Base-by-base conservation (phyloP, 2,329 filamentous ascomycete species). In the Colletotrichum neosansevieriae region DNA sequence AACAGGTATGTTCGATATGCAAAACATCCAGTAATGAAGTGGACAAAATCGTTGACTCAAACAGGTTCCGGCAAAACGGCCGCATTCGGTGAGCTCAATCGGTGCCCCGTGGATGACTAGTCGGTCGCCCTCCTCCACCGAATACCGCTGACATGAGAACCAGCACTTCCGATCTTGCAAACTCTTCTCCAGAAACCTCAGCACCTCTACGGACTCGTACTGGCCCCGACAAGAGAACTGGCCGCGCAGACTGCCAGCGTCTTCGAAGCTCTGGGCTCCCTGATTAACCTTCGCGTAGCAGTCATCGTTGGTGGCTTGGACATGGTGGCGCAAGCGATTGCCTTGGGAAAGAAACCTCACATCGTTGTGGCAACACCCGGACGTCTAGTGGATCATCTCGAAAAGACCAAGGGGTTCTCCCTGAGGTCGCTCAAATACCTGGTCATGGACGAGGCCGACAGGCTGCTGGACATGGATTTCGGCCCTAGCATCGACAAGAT, bases 351-450 rank as follows among this genome's bases (percentile, higher is more conserved):
- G 85, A 95, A 95, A 74, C 96, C 96, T 7, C 96, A 99, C 75
- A 91, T 99, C 24, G 85, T 98, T 21, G 94, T 98, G 44, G 95
- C 95, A 6, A 68, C 67, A 24, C 63, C 67, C 4, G 70, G 69
- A 44, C 63, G 70, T 19, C 53, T 71, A n/a, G 67, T 71, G 4
- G 96, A 98, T 75, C 96, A 99, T 74, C 83, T 98, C 9, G 94
- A 98, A 78, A 97, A 97, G 80, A 99, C 96, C 2, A 98, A 97
- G 79, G 95, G 96, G 11, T 98, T 99, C 80, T 94, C 92, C 2
- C 82, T 98, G 56, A 88, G 92, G 34, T 86, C 87, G 4, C 83
- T 98, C 42, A 94, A 94, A 76, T 97, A 95, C 76, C 84, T 98
- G 3, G 94, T 98, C 70, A 94, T 98, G 88, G 95, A 98, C 76